Evolutionary conservation across 768 basidiomycete genomes (phyloP).

Genomic region (Hygrophorus pudorinus): DNA sequence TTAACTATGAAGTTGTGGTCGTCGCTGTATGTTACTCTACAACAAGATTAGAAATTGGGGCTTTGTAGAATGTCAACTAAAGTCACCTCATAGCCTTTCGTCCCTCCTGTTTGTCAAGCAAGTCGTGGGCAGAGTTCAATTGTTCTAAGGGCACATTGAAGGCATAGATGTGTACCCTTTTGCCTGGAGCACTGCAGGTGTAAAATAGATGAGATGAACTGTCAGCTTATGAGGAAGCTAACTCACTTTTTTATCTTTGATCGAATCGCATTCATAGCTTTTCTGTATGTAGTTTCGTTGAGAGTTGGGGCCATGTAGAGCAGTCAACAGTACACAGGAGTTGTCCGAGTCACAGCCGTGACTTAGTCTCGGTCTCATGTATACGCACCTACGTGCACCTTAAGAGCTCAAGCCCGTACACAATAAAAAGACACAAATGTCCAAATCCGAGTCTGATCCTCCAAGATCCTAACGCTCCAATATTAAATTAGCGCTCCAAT

Average conservation of each 20-base stretch:
- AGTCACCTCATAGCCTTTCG: constrained; percentile 7
- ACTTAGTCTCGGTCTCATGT: no score
- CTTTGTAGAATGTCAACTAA: constrained; percentile 8
- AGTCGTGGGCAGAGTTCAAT: not conserved
- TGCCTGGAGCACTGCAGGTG: constrained; percentile 5
- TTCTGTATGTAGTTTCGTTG: constrained; percentile 10
- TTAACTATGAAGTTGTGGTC: constrained; percentile 13
- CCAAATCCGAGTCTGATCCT: no score
- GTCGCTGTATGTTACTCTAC: constrained; percentile 13
- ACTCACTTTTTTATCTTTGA: constrained; percentile 10
- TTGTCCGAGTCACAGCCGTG: no score
- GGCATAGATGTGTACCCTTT: constrained; percentile 6
- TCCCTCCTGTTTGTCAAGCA: constrained; percentile 2
- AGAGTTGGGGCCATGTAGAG: not conserved
- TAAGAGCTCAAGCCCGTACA: no score
- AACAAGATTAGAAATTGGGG: constrained; percentile 10
- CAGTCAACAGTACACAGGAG: not conserved
- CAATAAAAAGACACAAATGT: no score
- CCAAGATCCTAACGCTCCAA: no score
- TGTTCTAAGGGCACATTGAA: constrained; percentile 3
- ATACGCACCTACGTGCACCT: no score
- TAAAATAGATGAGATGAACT: constrained; percentile 8
- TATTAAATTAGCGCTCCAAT: no score
- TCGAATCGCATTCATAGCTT: constrained; percentile 14
- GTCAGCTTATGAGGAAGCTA: constrained; percentile 1